Percentiles rank a stretch among this genome's conserved stretches.
Conservation (phyloP, 73 alveolate species). For the Symbiodinium pilosum region DNA sequence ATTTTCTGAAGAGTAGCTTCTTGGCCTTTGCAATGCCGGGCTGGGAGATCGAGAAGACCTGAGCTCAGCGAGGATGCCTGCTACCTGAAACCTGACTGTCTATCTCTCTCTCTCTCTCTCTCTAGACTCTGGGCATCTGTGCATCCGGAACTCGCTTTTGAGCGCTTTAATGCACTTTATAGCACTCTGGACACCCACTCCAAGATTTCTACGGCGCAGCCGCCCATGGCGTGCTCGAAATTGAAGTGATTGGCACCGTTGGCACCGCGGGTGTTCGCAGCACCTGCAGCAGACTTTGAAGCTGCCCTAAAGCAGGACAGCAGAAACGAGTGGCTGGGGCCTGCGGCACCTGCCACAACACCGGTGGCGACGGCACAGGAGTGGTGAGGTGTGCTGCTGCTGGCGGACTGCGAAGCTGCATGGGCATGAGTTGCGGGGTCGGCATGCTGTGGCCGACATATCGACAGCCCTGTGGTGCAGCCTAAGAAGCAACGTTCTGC, state of each 20-base stretch:
- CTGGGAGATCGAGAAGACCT: constrained; percentile 1
- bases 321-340: background rate
- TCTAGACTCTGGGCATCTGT: too few species aligned
- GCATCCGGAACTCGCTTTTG: too few species aligned
- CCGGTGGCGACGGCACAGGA: background rate
- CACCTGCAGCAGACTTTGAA: background rate
- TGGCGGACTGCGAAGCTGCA: background rate
- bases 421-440: background rate
- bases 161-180: too few species aligned
- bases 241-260: background rate
- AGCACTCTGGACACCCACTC: too few species aligned
- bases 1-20: background rate
- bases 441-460: background rate
- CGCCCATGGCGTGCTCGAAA: background rate
- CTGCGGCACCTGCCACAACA: background rate
- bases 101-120: background rate
- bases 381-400: background rate
- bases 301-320: background rate
- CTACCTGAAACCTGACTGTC: background rate
- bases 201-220: too few species aligned
- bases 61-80: background rate
- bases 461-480: background rate
- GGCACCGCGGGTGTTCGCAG: background rate
- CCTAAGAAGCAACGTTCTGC: too few species aligned
- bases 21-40: background rate